A percentile compares a stretch with the other conserved stretches of the same genome.
Conservation (phyloP, 2,329 filamentous ascomycete genomes). For the Aspergillus sp. region DNA sequence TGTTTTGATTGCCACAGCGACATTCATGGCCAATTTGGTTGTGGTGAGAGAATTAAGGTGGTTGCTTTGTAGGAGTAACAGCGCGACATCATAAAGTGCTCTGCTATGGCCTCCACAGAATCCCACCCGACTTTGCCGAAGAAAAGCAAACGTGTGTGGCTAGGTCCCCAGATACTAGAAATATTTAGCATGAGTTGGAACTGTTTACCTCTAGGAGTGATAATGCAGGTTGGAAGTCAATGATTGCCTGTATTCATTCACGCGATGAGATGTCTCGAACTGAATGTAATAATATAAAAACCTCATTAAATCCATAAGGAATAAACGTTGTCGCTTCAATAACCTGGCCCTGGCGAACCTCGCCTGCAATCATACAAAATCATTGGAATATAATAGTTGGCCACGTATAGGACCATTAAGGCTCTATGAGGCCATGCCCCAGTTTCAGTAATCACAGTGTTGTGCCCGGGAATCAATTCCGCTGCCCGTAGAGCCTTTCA, state of each 20-base stretch:
- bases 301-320: neutral
- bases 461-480: conserved; percentile 21
- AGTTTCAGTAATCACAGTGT: neutral
- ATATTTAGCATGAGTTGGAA: neutral
- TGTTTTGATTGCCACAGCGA: neutral
- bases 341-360: neutral
- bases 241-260: too few relatives aligned
- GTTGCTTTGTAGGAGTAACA: neutral
- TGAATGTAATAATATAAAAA: neutral
- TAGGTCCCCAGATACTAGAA: neutral
- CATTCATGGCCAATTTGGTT: neutral
- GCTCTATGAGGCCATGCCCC: neutral
- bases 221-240: neutral
- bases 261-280: neutral
- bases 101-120: neutral
- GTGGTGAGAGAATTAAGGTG: neutral
- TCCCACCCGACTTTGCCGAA: neutral
- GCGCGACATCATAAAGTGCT: neutral
- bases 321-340: neutral
- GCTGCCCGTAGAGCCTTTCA: conserved; percentile 62
- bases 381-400: neutral
- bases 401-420: neutral
- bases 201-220: neutral
- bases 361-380: neutral
- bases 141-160: neutral